Base-by-base conservation (phyloP, 805 yeast species). In the Saccharomycopsis fodiens region DNA sequence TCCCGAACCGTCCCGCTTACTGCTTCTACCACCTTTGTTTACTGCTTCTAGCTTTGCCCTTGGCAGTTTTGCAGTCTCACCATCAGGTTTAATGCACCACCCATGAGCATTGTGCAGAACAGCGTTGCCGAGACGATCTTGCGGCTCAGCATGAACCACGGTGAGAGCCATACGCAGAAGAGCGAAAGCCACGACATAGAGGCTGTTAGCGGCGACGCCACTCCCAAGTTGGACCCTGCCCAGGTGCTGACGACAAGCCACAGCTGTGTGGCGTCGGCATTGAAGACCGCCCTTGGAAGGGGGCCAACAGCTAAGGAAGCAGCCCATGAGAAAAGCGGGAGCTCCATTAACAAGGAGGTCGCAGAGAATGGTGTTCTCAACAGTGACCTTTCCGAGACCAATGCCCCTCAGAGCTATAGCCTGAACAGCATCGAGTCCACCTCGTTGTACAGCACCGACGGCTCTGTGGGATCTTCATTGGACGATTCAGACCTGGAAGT, bases 401-500 rank as follows among this genome's bases (percentile, higher is more conserved):
- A n/a, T n/a, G n/a, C n/a, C n/a, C 32, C 32, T 29, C 36, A 32
- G 20, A 10, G 15, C 20, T 5, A 32, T 10, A 32, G 20, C 20
- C 15, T 19, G 5, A 42, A 46, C 13, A 46, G 46, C 22, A 51
- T 42, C 4, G 49, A 32, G 22, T 50, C 44, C 27, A 53, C 44
- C n/a, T 55, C 50, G 15, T 57, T 53, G 15, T 58, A 51, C n/a
- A 47, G 21, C 2, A 59, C 55, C 4, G 63, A 48, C 2, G 59
- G 55, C 16, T 35, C 8, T 35, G 16, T 12, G 32, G 54, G 55
- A 7, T 70, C 63, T n/a, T 59, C 63, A 2, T 68, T 65, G 8
- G 62, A 57, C 1, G 66, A 66, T 30, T 68, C 63, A 41, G n/a
- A n/a, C n/a, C n/a, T n/a, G n/a, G 66, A 61, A 40, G 23, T 50